Evolutionary conservation across 2,329 filamentous ascomycete genomes (phyloP), one percentile per base, ranked within the genome.

Genomic region (Penicillium paneum): DNA sequence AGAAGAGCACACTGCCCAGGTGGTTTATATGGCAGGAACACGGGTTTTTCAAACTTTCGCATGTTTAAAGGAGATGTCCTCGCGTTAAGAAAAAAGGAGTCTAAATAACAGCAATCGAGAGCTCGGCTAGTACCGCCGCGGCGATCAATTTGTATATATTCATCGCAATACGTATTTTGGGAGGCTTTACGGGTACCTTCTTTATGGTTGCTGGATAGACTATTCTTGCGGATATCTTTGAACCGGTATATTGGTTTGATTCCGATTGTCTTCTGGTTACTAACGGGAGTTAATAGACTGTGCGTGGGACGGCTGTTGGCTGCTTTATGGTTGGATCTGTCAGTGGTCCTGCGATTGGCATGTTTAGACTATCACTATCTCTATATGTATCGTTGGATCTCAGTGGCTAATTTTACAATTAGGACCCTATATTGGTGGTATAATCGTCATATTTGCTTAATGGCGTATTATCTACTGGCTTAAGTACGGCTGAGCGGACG

Each of bases 351-450:
- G 74, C 76, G 12, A 64, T 77, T 51, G 74, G 74, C 76, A 65
- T 45, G 52, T 55, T 19, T 21, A 21, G 21, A 21, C 2, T n/a
- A 21, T 40, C 8, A 21, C n/a, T 32, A 12, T 11, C 3, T 4
- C 13, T 19, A 21, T 15, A 4, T 21, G 0, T 32, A 15, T 32
- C 28, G 13, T 21, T 21, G 21, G 21, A 21, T 21, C 2, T 21
- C 21, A 21, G 21, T 21, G 21, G 21, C 42, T 64, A 17, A 64
- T 38, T 17, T n/a, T 15, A 11, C 17, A 21, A 15, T 13, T 41
- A 72, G 70, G 68, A 8, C 73, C 74, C 10, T 88, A 90, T 63
- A 76, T 91, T 10, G 88, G 88, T 28, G 89, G 89, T 32, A 84
- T 91, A 49, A 89, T 93, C 21, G 21, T 21, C 21, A 21, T 21